These are phyloP conservation scores for Diplodia sapinea DNA, from an alignment of 2,329 filamentous ascomycete species.

Conservation along the genomic window DNA sequence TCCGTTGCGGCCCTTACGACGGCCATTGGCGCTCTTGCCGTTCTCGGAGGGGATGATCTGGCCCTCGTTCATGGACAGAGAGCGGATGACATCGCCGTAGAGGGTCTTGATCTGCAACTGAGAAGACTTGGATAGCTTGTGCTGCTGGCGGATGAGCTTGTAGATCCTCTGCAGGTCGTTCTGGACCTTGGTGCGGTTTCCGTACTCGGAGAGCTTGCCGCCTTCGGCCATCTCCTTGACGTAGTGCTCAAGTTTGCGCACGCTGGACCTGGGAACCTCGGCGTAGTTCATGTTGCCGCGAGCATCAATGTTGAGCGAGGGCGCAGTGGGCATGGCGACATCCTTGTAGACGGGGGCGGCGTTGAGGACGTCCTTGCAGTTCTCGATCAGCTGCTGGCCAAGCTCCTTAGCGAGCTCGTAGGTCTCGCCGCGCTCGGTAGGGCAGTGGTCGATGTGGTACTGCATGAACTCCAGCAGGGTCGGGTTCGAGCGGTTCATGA, in stretches of 20 bases:
- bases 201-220: slow-evolving; percentile 98
- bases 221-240: slow-evolving; percentile 98
- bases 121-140: slow-evolving; percentile 95
- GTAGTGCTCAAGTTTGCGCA: slow-evolving; percentile 97
- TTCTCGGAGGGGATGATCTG: slow-evolving; percentile 93
- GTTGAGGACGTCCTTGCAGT: slow-evolving; percentile 90
- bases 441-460: slow-evolving; percentile 99
- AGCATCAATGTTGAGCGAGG: slow-evolving; percentile 88
- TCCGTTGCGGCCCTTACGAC: slow-evolving; percentile 63
- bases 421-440: slow-evolving; percentile 93
- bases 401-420: slow-evolving; percentile 98
- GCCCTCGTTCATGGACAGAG: slow-evolving; percentile 95
- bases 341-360: slow-evolving; percentile 93
- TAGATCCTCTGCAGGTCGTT: slow-evolving; percentile 94
- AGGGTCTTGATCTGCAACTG: slow-evolving; percentile 95
- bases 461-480: slow-evolving; percentile 98
- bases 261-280: slow-evolving; percentile 83
- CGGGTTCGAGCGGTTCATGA: slow-evolving; percentile 99
- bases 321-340: slow-evolving; percentile 87
- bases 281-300: slow-evolving; percentile 92
- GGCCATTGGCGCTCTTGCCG: slow-evolving; percentile 65
- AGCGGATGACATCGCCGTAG: slow-evolving; percentile 92
- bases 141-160: slow-evolving; percentile 97
- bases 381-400: slow-evolving; percentile 90
- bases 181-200: slow-evolving; percentile 97